phyloP scores from a whole-genome alignment of 2,329 filamentous ascomycete genomes.

The Ceratocystis smalleyi region DNA sequence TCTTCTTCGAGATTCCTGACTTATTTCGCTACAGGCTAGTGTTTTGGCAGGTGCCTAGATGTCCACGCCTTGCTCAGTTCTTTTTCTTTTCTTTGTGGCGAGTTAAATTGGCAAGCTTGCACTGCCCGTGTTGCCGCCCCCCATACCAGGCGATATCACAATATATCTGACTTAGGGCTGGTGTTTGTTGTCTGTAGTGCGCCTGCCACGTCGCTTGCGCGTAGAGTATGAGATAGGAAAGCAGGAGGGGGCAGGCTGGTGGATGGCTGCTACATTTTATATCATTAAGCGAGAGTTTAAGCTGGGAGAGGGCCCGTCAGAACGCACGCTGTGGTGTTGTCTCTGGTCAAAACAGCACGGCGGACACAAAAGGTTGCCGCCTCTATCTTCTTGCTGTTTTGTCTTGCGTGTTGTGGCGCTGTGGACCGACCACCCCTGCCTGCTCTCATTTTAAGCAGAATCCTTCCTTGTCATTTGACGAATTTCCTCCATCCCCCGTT shows the following conservation, averaged over 20 bases:
- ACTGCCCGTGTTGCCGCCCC: no score
- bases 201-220: no score
- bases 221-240: background rate
- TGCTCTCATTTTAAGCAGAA: background rate
- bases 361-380: background rate
- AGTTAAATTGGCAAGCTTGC: background rate
- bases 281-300: background rate
- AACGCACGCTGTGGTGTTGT: background rate
- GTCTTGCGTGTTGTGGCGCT: background rate
- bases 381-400: background rate
- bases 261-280: background rate
- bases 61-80: background rate
- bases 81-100: background rate
- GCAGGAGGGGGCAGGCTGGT: background rate
- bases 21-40: background rate
- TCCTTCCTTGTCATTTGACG: constrained; percentile 1
- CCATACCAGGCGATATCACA: no score
- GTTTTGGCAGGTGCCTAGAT: no score
- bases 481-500: background rate
- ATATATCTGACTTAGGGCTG: no score
- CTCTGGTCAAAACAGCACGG: background rate
- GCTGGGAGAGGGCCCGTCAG: background rate
- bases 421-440: background rate
- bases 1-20: background rate
- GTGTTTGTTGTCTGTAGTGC: no score